Evolutionary conservation across 495 filamentous ascomycete genomes (phyloP), one percentile per base, ranked within the genome.

Genomic region (Penicillium angulare): DNA sequence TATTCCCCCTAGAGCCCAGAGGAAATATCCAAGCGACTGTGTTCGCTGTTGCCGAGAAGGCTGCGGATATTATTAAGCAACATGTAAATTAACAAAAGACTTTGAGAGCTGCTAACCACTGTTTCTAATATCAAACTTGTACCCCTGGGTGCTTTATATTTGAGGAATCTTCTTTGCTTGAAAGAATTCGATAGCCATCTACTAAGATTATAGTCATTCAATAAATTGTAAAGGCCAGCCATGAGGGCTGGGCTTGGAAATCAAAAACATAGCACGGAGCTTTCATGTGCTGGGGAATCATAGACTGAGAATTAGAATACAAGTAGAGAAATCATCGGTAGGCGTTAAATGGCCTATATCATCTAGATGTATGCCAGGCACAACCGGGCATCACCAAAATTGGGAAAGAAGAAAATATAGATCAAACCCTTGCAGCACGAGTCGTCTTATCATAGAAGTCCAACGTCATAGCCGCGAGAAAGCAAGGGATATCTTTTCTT

Each of bases 381-480:
- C n/a, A n/a, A n/a, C n/a, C n/a, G n/a, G n/a, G n/a, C 34, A 35
- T 35, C 16, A 38, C 16, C 7, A 6, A 17, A 38, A 9, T 18
- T 15, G 1, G 17, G 6, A 49, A 32, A 26, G 32, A 49, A 17
- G 20, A 16, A 31, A 21, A 13, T 27, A 7, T 18, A 31, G 29
- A 49, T 65, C 55, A 79, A 36, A 73, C 72, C 50, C 72, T 66
- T 22, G 68, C 67, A 29, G 79, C 82, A 47, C 81, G 61, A 38
- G 83, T 86, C 27, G 72, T 82, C 76, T 90, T 91, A 60, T 96
- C 92, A 64, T 86, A 96, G 69, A 95, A 93, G 71, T 96, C 89
- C 60, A 96, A 64, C 27, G 90, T 95, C 72, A 91, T 77, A 17
- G 90, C 90, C 6, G 92, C 92, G 47, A 97, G 65, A 64, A 97